Evolutionary conservation across 2,329 filamentous ascomycete species (phyloP).

Genomic region (Claviceps purpurea): DNA sequence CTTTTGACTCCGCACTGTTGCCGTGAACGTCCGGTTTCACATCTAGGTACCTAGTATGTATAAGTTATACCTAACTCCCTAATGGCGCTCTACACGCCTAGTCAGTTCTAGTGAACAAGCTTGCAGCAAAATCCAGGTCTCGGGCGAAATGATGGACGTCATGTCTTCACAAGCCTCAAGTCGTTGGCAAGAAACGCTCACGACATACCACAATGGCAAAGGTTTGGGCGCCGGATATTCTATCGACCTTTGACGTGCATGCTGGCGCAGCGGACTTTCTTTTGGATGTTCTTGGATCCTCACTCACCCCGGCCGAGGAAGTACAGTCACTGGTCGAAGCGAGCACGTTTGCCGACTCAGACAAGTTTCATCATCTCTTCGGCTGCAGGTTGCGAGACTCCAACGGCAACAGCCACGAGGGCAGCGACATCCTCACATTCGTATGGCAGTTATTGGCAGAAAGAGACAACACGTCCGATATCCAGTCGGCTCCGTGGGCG

Average conservation of each 20-base stretch:
- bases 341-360: slow-evolving; percentile 19
- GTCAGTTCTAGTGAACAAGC: neutral
- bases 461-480: slow-evolving; percentile 1
- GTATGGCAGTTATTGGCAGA: slow-evolving; percentile 14
- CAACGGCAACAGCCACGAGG: slow-evolving; percentile 14
- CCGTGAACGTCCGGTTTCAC: neutral
- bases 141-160: neutral
- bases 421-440: slow-evolving; percentile 20
- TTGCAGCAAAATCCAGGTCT: neutral
- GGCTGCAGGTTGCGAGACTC: slow-evolving; percentile 12
- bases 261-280: slow-evolving; percentile 19
- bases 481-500: slow-evolving; percentile 15
- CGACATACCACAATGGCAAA: neutral
- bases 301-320: slow-evolving; percentile 14
- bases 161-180: neutral
- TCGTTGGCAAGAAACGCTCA: neutral
- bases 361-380: slow-evolving; percentile 22
- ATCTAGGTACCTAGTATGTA: neutral
- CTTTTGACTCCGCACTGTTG: no score
- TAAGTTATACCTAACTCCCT: neutral
- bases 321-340: slow-evolving; percentile 14
- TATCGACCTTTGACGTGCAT: slow-evolving; percentile 20
- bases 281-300: slow-evolving; percentile 16
- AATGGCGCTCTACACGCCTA: neutral
- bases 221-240: neutral